Evolutionary conservation across 1,139 yeast genomes (phyloP).

Genomic region (Sugiyamaella castrensis): DNA sequence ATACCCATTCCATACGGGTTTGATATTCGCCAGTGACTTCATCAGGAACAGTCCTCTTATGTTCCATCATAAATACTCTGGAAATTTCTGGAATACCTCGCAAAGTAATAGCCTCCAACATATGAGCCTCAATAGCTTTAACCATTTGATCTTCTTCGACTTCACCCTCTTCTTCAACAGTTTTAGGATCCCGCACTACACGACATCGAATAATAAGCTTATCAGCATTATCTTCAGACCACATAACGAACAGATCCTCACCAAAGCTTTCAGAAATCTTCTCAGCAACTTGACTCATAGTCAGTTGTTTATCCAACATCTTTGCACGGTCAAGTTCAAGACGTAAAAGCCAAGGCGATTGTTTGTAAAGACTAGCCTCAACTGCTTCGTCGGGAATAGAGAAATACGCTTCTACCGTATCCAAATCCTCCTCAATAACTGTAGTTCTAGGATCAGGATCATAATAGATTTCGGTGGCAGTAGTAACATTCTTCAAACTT

Average conservation of each 20-base stretch:
- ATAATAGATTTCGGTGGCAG: conserved; percentile 95
- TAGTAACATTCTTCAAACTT: conserved; percentile 88
- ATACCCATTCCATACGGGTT: conserved; percentile 93
- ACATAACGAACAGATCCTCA: conserved; percentile 91
- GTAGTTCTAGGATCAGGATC: conserved; percentile 98
- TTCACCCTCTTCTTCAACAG: conserved; percentile 87
- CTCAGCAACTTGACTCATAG: conserved; percentile 98
- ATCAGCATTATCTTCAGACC: conserved; percentile 99
- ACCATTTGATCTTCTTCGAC: conserved; percentile 97
- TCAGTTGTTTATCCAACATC: conserved; percentile 95
- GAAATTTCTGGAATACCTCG: conserved; percentile 96
- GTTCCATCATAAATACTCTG: conserved; percentile 90
- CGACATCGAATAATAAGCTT: conserved; percentile 96
- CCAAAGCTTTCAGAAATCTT: conserved; percentile 91
- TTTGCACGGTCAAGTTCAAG: conserved; percentile 97
- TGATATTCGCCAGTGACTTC: conserved; percentile 73
- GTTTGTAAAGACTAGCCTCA: conserved; percentile 87
- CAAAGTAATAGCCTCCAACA: conserved; percentile 90
- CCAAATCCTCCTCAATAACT: conserved; percentile 92
- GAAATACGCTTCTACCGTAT: conserved; percentile 94
- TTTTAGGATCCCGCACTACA: conserved; percentile 94
- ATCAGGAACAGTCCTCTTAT: conserved; percentile 75
- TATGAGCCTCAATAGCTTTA: conserved; percentile 91
- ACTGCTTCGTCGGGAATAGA: conserved; percentile 98
- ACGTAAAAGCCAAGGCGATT: conserved; percentile 97